phyloP scores from a whole-genome alignment of 768 basidiomycete genomes.

The Wakefieldia striispora region DNA sequence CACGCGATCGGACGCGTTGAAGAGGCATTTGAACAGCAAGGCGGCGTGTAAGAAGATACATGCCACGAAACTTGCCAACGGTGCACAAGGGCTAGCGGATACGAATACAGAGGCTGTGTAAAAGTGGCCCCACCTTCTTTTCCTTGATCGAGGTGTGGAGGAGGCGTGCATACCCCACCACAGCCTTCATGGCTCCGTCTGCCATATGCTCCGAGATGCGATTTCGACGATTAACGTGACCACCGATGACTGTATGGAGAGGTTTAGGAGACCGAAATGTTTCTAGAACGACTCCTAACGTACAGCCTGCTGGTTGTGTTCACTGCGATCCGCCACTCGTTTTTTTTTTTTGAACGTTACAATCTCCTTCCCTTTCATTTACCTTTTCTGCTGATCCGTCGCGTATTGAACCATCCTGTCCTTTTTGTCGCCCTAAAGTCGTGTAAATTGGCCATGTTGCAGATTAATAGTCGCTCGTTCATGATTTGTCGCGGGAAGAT shows the following conservation, averaged over 20 bases:
- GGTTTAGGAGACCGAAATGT: background rate
- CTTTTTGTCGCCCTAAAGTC: background rate
- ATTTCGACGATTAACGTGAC: background rate
- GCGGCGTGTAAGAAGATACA: constrained; percentile 27
- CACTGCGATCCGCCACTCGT: background rate
- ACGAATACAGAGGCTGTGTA: constrained; percentile 19
- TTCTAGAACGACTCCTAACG: background rate
- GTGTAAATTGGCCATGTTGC: too few relatives aligned
- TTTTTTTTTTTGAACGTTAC: background rate
- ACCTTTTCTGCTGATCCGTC: background rate
- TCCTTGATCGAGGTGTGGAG: constrained; percentile 17
- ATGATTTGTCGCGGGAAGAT: too few relatives aligned
- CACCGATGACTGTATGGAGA: background rate
- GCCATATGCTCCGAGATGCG: background rate
- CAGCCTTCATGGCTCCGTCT: background rate
- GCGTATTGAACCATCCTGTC: background rate
- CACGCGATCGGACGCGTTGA: constrained; percentile 32
- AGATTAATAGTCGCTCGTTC: too few relatives aligned
- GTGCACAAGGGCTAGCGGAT: constrained; percentile 10
- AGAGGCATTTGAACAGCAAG: constrained; percentile 32
- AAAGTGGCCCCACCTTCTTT: background rate
- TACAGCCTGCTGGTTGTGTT: background rate
- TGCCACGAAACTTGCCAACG: constrained; percentile 9
- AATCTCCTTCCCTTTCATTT: background rate
- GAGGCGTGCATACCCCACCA: constrained; percentile 14